Conservation (phyloP, 306 rosid species). For the Quercus cerris region DNA sequence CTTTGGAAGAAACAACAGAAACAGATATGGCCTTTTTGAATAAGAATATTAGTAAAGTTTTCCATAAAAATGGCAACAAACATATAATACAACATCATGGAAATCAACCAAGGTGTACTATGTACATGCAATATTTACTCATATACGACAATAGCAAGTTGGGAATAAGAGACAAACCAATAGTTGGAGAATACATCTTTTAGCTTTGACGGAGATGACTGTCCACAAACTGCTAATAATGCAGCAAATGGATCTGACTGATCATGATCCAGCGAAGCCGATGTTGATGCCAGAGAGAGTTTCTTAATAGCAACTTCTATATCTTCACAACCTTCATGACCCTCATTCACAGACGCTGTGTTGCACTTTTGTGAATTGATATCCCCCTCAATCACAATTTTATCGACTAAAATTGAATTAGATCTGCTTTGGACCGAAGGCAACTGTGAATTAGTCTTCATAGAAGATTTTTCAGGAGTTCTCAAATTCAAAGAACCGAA, state of each 20-base stretch:
- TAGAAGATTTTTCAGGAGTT: slow-evolving; percentile 34
- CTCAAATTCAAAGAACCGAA: slow-evolving; percentile 20
- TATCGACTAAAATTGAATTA: slow-evolving; percentile 8
- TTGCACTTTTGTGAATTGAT: slow-evolving; percentile 18
- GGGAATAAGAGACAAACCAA: slow-evolving; percentile 46
- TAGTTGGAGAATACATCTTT: slow-evolving; percentile 58
- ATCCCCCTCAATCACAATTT: slow-evolving; percentile 21
- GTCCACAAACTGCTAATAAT: slow-evolving; percentile 76
- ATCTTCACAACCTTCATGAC: slow-evolving; percentile 33
- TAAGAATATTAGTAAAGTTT: background rate
- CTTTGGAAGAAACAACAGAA: background rate
- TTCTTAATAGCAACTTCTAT: slow-evolving; percentile 62
- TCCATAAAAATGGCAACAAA: background rate
- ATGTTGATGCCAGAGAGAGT: slow-evolving; percentile 62
- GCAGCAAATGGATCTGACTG: slow-evolving; percentile 51
- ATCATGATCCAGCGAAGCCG: slow-evolving; percentile 41
- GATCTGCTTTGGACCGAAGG: slow-evolving; percentile 18
- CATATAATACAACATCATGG: background rate
- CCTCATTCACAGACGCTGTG: slow-evolving; percentile 14
- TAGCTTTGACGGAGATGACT: slow-evolving; percentile 59
- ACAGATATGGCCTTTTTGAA: background rate
- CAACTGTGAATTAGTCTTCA: slow-evolving; percentile 21
- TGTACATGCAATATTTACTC: background rate
- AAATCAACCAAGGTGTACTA: background rate
- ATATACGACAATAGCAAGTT: background rate